Conservation (phyloP, 176 grass and related monocot species). For the Microstegium vimineum region DNA sequence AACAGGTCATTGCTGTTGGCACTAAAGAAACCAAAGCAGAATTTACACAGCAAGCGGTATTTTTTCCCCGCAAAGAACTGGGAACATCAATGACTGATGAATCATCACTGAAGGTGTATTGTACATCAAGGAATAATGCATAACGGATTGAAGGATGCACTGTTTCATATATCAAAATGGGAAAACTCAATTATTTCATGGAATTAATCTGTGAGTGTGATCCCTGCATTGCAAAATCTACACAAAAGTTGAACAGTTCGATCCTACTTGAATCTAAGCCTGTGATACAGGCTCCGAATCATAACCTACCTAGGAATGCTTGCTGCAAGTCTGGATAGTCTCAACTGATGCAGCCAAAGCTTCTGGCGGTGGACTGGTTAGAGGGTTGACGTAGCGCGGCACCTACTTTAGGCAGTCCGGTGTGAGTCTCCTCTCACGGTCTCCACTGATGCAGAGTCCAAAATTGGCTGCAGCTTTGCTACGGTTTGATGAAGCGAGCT, state of each 20-base stretch:
- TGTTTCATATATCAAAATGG: not conserved
- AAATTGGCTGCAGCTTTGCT: conserved; percentile 9
- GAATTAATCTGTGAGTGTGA: not conserved
- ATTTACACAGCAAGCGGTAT: not conserved
- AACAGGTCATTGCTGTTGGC: not conserved
- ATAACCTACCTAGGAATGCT: not conserved
- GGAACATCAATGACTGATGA: not conserved
- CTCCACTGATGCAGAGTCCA: not conserved
- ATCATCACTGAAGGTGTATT: not conserved
- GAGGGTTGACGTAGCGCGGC: not conserved
- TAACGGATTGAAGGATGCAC: not conserved
- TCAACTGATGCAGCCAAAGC: not conserved
- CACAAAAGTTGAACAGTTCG: not conserved
- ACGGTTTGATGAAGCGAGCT: conserved; percentile 75
- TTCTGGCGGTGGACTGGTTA: not conserved
- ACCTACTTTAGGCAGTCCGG: not conserved
- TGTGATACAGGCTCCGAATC: not conserved
- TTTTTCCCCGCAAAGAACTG: not conserved
- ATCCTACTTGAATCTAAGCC: not conserved
- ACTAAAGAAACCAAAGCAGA: not conserved
- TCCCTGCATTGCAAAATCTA: not conserved
- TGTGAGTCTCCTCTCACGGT: not conserved
- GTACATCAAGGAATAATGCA: not conserved
- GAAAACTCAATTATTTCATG: not conserved
- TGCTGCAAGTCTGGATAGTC: not conserved